These are phyloP conservation scores for Trichosporon asahii DNA, from an alignment of 1,284 basidiomycete genomes.

Conservation along the genomic window DNA sequence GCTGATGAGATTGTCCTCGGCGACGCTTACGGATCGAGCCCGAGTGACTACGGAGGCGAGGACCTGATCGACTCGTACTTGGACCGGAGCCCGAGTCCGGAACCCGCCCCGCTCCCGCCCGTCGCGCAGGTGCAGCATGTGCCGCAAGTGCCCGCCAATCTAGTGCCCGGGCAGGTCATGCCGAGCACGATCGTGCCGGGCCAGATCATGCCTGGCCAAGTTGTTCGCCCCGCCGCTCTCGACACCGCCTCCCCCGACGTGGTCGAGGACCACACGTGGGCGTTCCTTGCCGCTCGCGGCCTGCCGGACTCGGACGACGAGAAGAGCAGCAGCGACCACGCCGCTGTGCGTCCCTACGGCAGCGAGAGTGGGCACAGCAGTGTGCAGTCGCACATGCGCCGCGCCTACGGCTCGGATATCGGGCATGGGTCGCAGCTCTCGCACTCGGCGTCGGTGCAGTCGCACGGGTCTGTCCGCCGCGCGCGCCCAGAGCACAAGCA, in stretches of 20 bases:
- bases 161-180: neutral
- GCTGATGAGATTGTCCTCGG: neutral
- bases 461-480: neutral
- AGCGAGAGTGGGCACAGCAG: neutral
- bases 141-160: neutral
- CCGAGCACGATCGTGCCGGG: neutral
- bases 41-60: neutral
- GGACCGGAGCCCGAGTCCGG: neutral
- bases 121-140: neutral
- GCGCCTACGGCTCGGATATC: neutral
- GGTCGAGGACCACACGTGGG: neutral
- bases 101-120: neutral
- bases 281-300: neutral
- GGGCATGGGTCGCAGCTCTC: neutral
- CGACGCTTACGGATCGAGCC: neutral
- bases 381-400: neutral
- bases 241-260: neutral
- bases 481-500: neutral
- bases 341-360: neutral
- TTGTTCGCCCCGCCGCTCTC: neutral
- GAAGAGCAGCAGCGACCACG: neutral
- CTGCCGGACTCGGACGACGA: neutral
- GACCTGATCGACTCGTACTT: constrained; percentile 1
- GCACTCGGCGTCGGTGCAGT: neutral
- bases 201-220: neutral